phyloP scores from a whole-genome alignment of 441 rosid genomes.

The Jatropha multifida region DNA sequence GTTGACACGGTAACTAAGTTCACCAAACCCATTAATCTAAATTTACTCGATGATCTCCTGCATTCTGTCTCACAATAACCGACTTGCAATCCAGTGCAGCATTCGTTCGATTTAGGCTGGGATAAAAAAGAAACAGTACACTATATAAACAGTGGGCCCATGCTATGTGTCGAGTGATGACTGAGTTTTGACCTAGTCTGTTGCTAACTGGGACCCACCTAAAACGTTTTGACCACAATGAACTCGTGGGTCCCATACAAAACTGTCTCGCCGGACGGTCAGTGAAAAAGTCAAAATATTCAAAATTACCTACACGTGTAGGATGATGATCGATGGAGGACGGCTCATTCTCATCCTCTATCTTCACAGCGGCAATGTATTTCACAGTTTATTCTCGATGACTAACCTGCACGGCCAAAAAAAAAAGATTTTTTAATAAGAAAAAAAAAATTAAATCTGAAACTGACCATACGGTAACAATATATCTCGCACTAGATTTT shows the following conservation, averaged over 20 bases:
- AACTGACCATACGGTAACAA: conserved; percentile 55
- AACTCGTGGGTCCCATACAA: conserved; percentile 16
- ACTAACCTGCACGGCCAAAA: not conserved
- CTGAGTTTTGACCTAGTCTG: conserved; percentile 35
- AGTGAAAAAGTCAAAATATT: conserved; percentile 27
- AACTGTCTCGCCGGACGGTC: conserved; percentile 16
- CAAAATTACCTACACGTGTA: conserved; percentile 35
- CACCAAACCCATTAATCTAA: not conserved
- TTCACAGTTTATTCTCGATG: not conserved
- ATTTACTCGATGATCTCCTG: not conserved
- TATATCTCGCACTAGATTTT: conserved; percentile 78
- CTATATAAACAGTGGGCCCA: conserved; percentile 21
- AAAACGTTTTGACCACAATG: conserved; percentile 25
- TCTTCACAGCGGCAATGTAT: conserved; percentile 7
- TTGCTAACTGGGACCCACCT: conserved; percentile 31
- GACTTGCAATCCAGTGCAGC: not conserved
- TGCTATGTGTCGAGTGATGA: conserved; percentile 9
- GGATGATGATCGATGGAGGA: conserved; percentile 21
- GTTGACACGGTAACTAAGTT: conserved; percentile 59
- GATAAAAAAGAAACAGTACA: not conserved
- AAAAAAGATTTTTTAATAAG: not conserved
- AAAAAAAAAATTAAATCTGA: conserved; percentile 27
- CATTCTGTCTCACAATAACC: conserved; percentile 1
- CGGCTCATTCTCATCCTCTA: conserved; percentile 27
- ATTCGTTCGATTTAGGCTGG: not conserved